These are phyloP conservation scores for Seminavis robusta DNA, from an alignment of 108 stramenopile genomes.

Conservation along the genomic window DNA sequence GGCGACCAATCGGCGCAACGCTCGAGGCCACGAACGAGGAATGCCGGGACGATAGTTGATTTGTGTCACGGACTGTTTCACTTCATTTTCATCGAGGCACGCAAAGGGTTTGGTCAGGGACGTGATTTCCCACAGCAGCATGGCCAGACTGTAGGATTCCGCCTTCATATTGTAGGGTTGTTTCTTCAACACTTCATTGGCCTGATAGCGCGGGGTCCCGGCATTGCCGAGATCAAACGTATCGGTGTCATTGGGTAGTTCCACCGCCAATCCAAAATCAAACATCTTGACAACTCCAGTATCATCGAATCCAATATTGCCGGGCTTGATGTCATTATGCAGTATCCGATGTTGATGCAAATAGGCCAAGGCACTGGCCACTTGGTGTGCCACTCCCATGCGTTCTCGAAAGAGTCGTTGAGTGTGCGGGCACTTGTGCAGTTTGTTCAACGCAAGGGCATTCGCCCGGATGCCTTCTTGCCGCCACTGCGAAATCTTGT, in stretches of 20 bases:
- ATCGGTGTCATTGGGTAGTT: conserved; percentile 11
- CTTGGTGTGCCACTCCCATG: neutral
- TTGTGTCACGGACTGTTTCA: too few species aligned
- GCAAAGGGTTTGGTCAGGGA: neutral
- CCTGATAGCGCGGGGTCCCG: conserved; percentile 50
- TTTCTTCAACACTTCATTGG: conserved; percentile 39
- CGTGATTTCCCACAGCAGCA: conserved; percentile 35
- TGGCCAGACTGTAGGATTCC: conserved; percentile 30
- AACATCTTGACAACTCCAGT: conserved; percentile 41
- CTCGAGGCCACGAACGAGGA: neutral
- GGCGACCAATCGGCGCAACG: neutral
- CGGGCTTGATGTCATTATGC: conserved; percentile 29
- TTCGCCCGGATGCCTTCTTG: too few species aligned
- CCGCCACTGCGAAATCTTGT: conserved; percentile 32
- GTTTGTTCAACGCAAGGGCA: too few species aligned
- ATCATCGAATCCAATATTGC: conserved; percentile 44
- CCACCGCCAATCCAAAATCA: conserved; percentile 60
- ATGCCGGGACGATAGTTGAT: conserved; percentile 1
- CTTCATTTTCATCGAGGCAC: too few species aligned
- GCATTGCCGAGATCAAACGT: conserved; percentile 1
- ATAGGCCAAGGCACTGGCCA: conserved; percentile 17
- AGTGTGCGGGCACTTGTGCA: too few species aligned
- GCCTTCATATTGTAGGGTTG: conserved; percentile 40
- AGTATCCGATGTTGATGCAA: conserved; percentile 21
- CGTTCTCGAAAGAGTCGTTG: neutral